A percentile compares a stretch with the other conserved stretches of the same genome.
Conservation (phyloP, 2,329 filamentous ascomycete species). For the Xylaria sp. region DNA sequence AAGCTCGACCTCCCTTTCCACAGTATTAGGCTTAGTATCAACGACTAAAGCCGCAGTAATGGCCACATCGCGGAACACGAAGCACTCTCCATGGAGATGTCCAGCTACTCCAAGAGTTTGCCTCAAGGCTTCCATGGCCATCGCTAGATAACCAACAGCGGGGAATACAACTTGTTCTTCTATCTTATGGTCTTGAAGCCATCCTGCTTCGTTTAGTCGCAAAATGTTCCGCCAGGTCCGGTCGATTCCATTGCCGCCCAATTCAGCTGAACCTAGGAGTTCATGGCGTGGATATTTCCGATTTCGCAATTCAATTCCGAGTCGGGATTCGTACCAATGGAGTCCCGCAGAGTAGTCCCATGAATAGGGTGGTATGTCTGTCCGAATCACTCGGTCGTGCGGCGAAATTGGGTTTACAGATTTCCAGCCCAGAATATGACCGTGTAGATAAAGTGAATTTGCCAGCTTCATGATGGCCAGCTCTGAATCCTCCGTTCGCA, state of each 20-base stretch:
- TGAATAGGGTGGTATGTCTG: conserved; percentile 3
- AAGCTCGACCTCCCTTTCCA: no score
- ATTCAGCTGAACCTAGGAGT: conserved; percentile 5
- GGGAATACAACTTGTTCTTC: conserved; percentile 39
- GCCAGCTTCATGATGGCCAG: neutral
- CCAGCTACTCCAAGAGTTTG: no score
- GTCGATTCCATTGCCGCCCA: conserved; percentile 32
- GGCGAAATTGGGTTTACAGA: no score
- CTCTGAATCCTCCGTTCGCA: no score
- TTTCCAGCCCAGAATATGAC: no score
- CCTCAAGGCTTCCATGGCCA: conserved; percentile 39
- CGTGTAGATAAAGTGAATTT: neutral
- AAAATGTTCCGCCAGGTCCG: conserved; percentile 41
- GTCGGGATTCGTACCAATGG: neutral
- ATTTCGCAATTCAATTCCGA: conserved; percentile 9
- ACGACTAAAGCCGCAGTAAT: no score
- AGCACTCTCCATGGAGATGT: no score
- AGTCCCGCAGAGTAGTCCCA: conserved; percentile 19
- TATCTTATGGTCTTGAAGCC: conserved; percentile 41
- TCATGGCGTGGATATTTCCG: conserved; percentile 3
- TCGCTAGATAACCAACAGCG: conserved; percentile 36
- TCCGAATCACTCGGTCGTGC: no score
- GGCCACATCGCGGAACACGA: neutral
- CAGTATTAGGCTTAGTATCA: no score
- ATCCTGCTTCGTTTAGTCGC: conserved; percentile 33